A percentile compares a stretch with the other conserved stretches of the same genome.
Conservation (phyloP, 108 stramenopile genomes). For the Stephanodiscus triporus region DNA sequence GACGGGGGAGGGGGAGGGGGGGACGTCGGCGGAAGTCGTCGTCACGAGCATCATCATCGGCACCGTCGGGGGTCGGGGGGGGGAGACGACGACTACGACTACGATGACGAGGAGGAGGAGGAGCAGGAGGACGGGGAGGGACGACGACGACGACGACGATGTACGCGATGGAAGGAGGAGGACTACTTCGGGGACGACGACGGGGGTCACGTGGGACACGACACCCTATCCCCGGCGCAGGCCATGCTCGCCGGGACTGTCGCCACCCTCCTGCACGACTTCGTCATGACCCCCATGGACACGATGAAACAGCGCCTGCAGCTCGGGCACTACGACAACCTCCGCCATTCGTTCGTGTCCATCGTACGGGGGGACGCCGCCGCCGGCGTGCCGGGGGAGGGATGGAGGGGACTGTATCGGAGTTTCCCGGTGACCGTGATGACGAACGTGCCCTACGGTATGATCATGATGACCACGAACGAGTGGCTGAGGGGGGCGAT, state of each 20-base stretch:
- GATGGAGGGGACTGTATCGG: constrained; percentile 78
- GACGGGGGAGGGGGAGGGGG: constrained; percentile 15
- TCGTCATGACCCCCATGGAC: constrained; percentile 97
- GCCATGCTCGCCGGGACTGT: constrained; percentile 86
- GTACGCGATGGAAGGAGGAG: neutral
- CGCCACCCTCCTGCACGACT: constrained; percentile 91
- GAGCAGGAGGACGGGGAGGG: neutral
- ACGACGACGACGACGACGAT: neutral
- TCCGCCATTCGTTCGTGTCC: constrained; percentile 64
- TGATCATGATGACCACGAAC: constrained; percentile 95
- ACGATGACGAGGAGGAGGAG: neutral
- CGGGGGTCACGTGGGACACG: constrained; percentile 11
- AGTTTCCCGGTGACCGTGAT: constrained; percentile 92
- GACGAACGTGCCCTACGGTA: constrained; percentile 98
- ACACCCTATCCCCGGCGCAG: constrained; percentile 25
- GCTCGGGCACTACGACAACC: constrained; percentile 92
- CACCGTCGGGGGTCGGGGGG: neutral
- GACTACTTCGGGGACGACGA: neutral
- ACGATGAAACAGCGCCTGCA: constrained; percentile 99
- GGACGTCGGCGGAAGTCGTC: neutral
- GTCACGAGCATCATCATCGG: neutral
- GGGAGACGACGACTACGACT: too few species aligned
- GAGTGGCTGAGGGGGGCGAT: constrained; percentile 73
- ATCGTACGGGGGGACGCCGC: constrained; percentile 40
- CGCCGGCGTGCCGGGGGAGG: constrained; percentile 60